Conservation (phyloP, 306 rosid species). For the Vigna hirtella region DNA sequence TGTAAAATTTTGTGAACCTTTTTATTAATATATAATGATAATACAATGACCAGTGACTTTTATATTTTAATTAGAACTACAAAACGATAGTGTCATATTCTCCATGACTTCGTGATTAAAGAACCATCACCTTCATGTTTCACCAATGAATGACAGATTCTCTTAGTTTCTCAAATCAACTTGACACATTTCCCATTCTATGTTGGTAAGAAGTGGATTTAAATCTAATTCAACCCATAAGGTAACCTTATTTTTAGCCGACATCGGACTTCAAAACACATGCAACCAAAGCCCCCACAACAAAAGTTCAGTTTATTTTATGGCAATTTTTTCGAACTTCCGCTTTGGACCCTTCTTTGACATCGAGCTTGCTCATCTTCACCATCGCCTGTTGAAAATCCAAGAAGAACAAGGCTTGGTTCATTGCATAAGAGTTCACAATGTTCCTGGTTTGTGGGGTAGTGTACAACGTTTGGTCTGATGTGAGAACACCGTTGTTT, state of each 20-base stretch:
- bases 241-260: too few relatives aligned
- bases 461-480: slow-evolving; percentile 66
- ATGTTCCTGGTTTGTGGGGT: slow-evolving; percentile 56
- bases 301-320: slow-evolving; percentile 52
- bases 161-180: neutral
- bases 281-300: neutral
- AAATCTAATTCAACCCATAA: too few relatives aligned
- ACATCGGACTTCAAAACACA: too few relatives aligned
- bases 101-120: too few relatives aligned
- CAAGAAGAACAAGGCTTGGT: slow-evolving; percentile 74
- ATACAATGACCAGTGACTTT: too few relatives aligned
- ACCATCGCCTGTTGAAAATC: slow-evolving; percentile 76
- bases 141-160: neutral
- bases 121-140: too few relatives aligned
- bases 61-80: too few relatives aligned
- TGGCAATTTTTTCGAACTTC: slow-evolving; percentile 70
- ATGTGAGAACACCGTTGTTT: slow-evolving; percentile 64
- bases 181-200: neutral
- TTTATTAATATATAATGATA: too few relatives aligned
- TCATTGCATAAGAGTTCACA: slow-evolving; percentile 68
- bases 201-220: too few relatives aligned
- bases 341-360: slow-evolving; percentile 63
- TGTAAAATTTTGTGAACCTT: too few relatives aligned
- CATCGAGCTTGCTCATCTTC: slow-evolving; percentile 76
- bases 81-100: too few relatives aligned